Evolutionary conservation across 2,329 filamentous ascomycete species (phyloP).

Genomic region (Lachnellula arida): DNA sequence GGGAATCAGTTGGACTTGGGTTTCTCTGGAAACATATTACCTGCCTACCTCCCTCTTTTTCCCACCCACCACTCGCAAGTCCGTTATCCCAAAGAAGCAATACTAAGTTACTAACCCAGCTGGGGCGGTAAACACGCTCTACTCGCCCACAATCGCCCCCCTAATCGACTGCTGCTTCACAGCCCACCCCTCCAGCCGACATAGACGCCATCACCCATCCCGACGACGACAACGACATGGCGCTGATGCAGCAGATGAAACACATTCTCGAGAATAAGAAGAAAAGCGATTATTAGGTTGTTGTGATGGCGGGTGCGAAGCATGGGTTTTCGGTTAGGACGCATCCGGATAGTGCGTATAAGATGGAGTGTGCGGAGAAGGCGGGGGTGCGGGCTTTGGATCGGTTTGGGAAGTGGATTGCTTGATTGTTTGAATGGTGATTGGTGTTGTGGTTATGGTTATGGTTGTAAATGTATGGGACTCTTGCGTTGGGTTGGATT

Average conservation of each 20-base stretch:
- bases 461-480: no score
- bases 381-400: slow-evolving; percentile 36
- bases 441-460: background rate
- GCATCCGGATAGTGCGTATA: slow-evolving; percentile 31
- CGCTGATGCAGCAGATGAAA: slow-evolving; percentile 24
- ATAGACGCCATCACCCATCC: slow-evolving; percentile 37
- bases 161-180: slow-evolving; percentile 50
- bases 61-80: no score
- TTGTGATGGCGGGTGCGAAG: slow-evolving; percentile 34
- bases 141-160: slow-evolving; percentile 34
- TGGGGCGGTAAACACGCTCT: slow-evolving; percentile 56
- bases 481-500: no score
- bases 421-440: background rate
- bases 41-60: no score
- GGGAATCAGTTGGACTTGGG: no score
- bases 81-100: no score
- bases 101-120: slow-evolving; percentile 23
- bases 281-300: slow-evolving; percentile 26
- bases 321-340: slow-evolving; percentile 39
- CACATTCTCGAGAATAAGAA: slow-evolving; percentile 29
- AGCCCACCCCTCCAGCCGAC: slow-evolving; percentile 49
- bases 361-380: slow-evolving; percentile 29
- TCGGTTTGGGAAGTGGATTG: slow-evolving; percentile 32
- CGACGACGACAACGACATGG: slow-evolving; percentile 44
- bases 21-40: no score